Conservation (phyloP, 2,329 filamentous ascomycete species). For the Berkeleyomyces basicola region DNA sequence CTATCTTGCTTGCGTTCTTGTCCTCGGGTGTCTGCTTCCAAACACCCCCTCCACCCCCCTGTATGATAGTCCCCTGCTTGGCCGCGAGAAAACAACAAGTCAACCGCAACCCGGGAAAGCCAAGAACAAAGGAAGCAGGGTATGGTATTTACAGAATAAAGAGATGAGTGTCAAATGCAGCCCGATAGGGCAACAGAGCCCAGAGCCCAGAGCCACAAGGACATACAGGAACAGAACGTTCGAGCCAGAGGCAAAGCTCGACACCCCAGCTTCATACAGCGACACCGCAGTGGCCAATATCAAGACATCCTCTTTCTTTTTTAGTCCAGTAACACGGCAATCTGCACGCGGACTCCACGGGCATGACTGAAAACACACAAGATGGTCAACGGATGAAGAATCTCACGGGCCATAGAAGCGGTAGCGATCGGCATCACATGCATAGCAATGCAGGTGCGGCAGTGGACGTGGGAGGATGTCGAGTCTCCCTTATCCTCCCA, state of each 20-base stretch:
- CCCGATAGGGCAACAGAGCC: neutral
- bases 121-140: neutral
- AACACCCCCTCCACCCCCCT: neutral
- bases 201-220: neutral
- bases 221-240: neutral
- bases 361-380: neutral
- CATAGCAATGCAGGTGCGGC: neutral
- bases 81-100: too few species aligned
- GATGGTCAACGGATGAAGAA: neutral
- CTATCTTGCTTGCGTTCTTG: neutral
- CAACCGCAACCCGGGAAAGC: too few species aligned
- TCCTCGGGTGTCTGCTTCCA: neutral
- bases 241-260: neutral
- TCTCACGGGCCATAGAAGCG: neutral
- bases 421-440: neutral
- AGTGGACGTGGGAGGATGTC: neutral
- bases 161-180: neutral
- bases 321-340: neutral
- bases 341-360: neutral
- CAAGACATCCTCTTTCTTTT: neutral
- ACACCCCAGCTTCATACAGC: neutral
- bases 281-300: neutral
- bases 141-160: neutral
- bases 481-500: neutral
- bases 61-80: too few species aligned